A percentile compares a stretch with the other conserved stretches of the same genome.
Evolutionary conservation across 352 stramenopile species (phyloP).

Genomic region (Phytophthora lateralis): DNA sequence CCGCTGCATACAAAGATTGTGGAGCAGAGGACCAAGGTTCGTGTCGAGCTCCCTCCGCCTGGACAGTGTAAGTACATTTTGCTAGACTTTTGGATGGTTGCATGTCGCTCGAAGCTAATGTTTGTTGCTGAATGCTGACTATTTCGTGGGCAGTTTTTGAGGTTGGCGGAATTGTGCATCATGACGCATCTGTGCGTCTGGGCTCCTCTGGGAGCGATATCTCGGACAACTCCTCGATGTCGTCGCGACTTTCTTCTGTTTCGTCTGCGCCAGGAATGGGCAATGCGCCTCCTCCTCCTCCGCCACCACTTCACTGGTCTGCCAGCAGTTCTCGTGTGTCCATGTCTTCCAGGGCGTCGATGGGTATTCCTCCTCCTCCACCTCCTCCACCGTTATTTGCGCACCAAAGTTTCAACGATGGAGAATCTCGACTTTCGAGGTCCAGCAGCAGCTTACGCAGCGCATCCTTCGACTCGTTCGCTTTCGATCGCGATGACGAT

Average conservation of each 20-base stretch:
- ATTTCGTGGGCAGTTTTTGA: slow-evolving; percentile 55
- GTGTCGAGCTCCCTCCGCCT: slow-evolving; percentile 73
- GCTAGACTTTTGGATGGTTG: not conserved
- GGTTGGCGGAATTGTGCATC: slow-evolving; percentile 37
- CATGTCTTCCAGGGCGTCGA: slow-evolving; percentile 39
- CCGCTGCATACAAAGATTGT: slow-evolving; percentile 67
- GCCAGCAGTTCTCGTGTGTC: slow-evolving; percentile 33
- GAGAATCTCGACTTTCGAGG: slow-evolving; percentile 46
- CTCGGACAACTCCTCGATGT: slow-evolving; percentile 63
- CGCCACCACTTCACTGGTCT: slow-evolving; percentile 30
- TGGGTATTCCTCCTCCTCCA: slow-evolving; percentile 40
- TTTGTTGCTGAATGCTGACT: not conserved
- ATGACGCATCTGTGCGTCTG: slow-evolving; percentile 19
- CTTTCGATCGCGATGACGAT: slow-evolving; percentile 42
- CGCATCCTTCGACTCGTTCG: slow-evolving; percentile 56
- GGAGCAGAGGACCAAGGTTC: slow-evolving; percentile 66
- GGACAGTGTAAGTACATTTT: slow-evolving; percentile 69
- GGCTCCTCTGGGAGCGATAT: slow-evolving; percentile 58
- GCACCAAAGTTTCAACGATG: slow-evolving; percentile 31
- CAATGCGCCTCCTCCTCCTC: slow-evolving; percentile 34
- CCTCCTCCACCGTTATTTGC: slow-evolving; percentile 50
- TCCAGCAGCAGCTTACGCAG: slow-evolving; percentile 60
- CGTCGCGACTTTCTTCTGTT: slow-evolving; percentile 63
- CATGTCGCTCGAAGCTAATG: not conserved
- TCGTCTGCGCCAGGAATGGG: slow-evolving; percentile 38